A percentile compares a stretch with the other conserved stretches of the same genome.
Evolutionary conservation across 257 asterid species (phyloP).

Genomic region (Lithospermum erythrorhizon): DNA sequence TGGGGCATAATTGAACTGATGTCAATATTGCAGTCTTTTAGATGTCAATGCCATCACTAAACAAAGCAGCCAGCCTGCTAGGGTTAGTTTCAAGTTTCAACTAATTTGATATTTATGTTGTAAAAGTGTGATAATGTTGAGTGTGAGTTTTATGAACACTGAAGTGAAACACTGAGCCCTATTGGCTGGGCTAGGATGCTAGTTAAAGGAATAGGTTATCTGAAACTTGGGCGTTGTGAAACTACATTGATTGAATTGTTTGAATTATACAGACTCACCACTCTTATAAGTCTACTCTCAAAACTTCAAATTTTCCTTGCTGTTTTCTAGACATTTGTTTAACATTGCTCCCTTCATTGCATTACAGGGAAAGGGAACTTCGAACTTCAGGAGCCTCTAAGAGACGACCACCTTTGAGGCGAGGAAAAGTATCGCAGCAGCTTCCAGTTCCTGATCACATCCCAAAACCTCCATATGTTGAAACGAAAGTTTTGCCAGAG

Average conservation of each 20-base stretch:
- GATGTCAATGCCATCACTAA: too few relatives aligned
- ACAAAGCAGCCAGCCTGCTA: too few relatives aligned
- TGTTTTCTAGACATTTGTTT: not conserved
- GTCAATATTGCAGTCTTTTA: too few relatives aligned
- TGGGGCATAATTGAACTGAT: too few relatives aligned
- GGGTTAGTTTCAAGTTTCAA: too few relatives aligned
- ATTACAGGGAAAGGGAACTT: slow-evolving; percentile 68
- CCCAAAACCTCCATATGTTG: slow-evolving; percentile 71
- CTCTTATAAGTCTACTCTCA: not conserved
- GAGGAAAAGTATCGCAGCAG: slow-evolving; percentile 75
- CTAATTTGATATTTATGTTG: too few relatives aligned
- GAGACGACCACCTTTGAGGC: slow-evolving; percentile 70
- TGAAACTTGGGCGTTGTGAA: too few relatives aligned
- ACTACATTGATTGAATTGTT: not conserved
- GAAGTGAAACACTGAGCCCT: not conserved
- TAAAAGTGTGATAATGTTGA: too few relatives aligned
- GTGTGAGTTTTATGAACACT: not conserved
- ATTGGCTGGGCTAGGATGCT: not conserved
- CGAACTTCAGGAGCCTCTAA: slow-evolving; percentile 36
- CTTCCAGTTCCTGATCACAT: slow-evolving; percentile 86
- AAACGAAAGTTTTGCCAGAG: slow-evolving; percentile 55
- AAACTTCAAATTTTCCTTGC: not conserved
- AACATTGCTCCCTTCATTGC: slow-evolving; percentile 1
- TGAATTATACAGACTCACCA: not conserved
- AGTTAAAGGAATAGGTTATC: not conserved